phyloP scores from a whole-genome alignment of 345 rosid genomes.

The Pugionium dolabratum region DNA sequence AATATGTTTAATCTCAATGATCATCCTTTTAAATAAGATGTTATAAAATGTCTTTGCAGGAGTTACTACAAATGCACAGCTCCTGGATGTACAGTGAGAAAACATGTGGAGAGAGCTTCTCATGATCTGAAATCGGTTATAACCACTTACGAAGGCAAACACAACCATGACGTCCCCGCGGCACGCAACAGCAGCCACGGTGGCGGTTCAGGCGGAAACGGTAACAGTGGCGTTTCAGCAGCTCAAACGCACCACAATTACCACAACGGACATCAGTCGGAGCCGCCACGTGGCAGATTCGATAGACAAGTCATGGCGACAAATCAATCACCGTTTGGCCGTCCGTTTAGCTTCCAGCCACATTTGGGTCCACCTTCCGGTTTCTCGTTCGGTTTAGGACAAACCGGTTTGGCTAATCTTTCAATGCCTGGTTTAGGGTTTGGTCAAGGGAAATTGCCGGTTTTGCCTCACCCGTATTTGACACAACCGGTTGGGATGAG shows the following conservation, averaged over 20 bases:
- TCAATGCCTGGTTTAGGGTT: slow-evolving; percentile 70
- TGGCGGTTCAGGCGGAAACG: slow-evolving; percentile 33
- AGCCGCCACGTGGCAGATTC: slow-evolving; percentile 63
- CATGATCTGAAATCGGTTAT: slow-evolving; percentile 95
- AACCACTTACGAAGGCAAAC: slow-evolving; percentile 97
- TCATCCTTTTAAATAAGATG: background rate
- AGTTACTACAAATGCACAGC: slow-evolving; percentile 98
- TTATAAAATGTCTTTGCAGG: slow-evolving; percentile 49
- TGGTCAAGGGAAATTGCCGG: slow-evolving; percentile 63
- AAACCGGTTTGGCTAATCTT: slow-evolving; percentile 58
- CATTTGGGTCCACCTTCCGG: slow-evolving; percentile 57
- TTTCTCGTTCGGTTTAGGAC: slow-evolving; percentile 69
- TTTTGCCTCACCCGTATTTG: slow-evolving; percentile 59
- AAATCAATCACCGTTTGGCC: slow-evolving; percentile 46
- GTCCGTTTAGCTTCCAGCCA: slow-evolving; percentile 70
- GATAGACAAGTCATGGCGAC: slow-evolving; percentile 55
- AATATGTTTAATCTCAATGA: background rate
- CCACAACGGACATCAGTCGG: slow-evolving; percentile 48
- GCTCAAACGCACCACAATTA: slow-evolving; percentile 43
- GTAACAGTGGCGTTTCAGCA: slow-evolving; percentile 42
- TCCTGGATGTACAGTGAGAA: slow-evolving; percentile 89
- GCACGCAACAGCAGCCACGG: slow-evolving; percentile 78
- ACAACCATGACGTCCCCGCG: slow-evolving; percentile 95
- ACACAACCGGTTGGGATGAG: slow-evolving; percentile 62
- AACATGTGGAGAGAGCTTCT: slow-evolving; percentile 98